A percentile compares a stretch with the other conserved stretches of the same genome.
Conservation (phyloP, 192 early-diverging fungal genomes). For the Anaeromyces robustus region DNA sequence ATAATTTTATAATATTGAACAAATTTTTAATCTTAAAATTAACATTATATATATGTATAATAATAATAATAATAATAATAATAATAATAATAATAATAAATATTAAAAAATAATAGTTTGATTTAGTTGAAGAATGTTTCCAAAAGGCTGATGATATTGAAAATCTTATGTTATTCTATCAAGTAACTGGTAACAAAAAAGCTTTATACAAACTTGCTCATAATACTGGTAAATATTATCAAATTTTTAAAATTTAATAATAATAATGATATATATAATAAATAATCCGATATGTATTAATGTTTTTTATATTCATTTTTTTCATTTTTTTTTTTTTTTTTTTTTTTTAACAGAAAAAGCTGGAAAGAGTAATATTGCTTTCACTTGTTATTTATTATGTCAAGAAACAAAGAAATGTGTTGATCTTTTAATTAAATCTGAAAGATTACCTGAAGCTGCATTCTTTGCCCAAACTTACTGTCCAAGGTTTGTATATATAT, state of each 20-base stretch:
- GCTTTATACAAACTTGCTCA: slow-evolving; percentile 64
- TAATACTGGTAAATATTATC: slow-evolving; percentile 26
- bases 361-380: slow-evolving; percentile 85
- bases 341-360: slow-evolving; percentile 17
- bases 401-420: slow-evolving; percentile 67
- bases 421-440: slow-evolving; percentile 69
- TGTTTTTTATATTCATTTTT: too few relatives aligned
- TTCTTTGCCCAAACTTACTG: slow-evolving; percentile 79
- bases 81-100: background rate
- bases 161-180: slow-evolving; percentile 79
- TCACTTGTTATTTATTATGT: slow-evolving; percentile 60
- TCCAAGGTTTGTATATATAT: slow-evolving; percentile 28
- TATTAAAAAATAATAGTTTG: slow-evolving; percentile 23
- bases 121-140: slow-evolving; percentile 80
- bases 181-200: slow-evolving; percentile 62
- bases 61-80: background rate
- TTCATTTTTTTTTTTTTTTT: background rate
- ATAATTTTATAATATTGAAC: too few relatives aligned
- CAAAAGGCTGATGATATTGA: slow-evolving; percentile 75
- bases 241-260: background rate
- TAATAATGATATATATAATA: too few relatives aligned
- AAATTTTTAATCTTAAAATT: too few relatives aligned
- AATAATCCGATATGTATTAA: too few relatives aligned
- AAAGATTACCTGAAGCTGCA: slow-evolving; percentile 88
- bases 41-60: too few relatives aligned